Evolutionary conservation across 1,284 basidiomycete species (phyloP).

Genomic region (Naganishia sp.): DNA sequence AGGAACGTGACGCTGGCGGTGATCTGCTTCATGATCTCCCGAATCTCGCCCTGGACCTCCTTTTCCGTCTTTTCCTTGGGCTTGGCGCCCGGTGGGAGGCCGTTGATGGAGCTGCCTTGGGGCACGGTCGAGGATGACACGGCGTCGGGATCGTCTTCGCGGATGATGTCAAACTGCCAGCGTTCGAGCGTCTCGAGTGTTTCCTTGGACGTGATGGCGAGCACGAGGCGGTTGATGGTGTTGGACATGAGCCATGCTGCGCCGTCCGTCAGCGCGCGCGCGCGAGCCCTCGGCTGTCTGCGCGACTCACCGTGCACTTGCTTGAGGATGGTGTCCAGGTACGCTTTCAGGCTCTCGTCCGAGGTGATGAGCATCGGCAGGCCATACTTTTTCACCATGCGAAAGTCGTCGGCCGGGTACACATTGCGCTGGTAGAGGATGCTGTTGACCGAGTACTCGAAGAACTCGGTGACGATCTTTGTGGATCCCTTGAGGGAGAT

Average conservation of each 20-base stretch:
- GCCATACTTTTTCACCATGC: conserved; percentile 96
- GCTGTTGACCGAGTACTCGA: conserved; percentile 95
- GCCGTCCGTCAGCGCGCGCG: too few species aligned
- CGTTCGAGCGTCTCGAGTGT: conserved; percentile 86
- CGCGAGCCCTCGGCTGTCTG: neutral
- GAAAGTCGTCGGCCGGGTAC: conserved; percentile 95
- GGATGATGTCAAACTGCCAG: conserved; percentile 97
- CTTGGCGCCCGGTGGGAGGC: conserved; percentile 7
- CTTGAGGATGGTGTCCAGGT: conserved; percentile 84
- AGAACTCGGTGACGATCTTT: conserved; percentile 95
- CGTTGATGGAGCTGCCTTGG: conserved; percentile 32
- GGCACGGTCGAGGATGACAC: conserved; percentile 12
- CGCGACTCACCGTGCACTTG: conserved; percentile 78
- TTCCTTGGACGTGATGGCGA: conserved; percentile 95
- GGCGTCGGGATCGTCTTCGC: conserved; percentile 54
- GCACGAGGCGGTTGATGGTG: conserved; percentile 85
- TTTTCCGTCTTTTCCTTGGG: conserved; percentile 64
- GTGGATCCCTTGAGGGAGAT: conserved; percentile 96
- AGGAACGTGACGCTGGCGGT: conserved; percentile 94
- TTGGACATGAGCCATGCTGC: conserved; percentile 89
- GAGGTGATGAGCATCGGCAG: conserved; percentile 92
- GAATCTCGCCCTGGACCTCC: conserved; percentile 95
- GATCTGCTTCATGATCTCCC: conserved; percentile 97
- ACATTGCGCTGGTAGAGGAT: conserved; percentile 97
- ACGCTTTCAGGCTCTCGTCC: conserved; percentile 87